A percentile compares a stretch with the other conserved stretches of the same genome.
These are phyloP conservation scores for Phaffomyces antillensis DNA, from an alignment of 805 yeast species.

Conservation along the genomic window DNA sequence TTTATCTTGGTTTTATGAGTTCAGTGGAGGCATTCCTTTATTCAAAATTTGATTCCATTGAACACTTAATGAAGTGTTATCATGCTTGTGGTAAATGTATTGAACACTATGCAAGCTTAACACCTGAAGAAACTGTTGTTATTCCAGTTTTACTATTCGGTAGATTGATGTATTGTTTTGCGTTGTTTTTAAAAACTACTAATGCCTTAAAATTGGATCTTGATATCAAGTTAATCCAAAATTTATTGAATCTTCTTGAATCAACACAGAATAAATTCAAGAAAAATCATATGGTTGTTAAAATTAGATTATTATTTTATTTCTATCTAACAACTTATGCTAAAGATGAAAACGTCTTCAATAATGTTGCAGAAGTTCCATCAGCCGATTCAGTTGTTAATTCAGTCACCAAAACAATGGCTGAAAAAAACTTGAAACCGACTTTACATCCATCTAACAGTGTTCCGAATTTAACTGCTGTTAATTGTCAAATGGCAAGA, in stretches of 20 bases:
- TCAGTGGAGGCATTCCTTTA: slow-evolving; percentile 22
- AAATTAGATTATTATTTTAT: slow-evolving; percentile 18
- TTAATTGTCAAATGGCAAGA: neutral
- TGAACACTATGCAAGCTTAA: slow-evolving; percentile 10
- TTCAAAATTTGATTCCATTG: slow-evolving; percentile 14
- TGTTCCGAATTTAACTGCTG: slow-evolving; percentile 1
- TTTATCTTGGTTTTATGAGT: slow-evolving; percentile 14
- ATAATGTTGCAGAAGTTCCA: slow-evolving; percentile 12
- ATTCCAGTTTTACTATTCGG: slow-evolving; percentile 21
- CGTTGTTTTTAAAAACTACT: slow-evolving; percentile 19
- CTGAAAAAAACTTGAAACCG: neutral
- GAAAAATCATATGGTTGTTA: slow-evolving; percentile 17
- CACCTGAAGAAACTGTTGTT: slow-evolving; percentile 11
- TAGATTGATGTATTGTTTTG: slow-evolving; percentile 23
- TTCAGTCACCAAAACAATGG: neutral
- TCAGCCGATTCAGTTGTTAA: slow-evolving; percentile 12
- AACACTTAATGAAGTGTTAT: slow-evolving; percentile 16
- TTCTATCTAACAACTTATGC: slow-evolving; percentile 24
- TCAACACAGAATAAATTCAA: slow-evolving; percentile 10
- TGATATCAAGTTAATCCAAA: slow-evolving; percentile 11
- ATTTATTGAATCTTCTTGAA: slow-evolving; percentile 12
- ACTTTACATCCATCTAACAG: slow-evolving; percentile 3
- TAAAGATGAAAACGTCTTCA: slow-evolving; percentile 20
- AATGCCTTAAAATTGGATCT: slow-evolving; percentile 15
- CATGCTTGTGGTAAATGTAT: slow-evolving; percentile 17